A percentile compares a stretch with the other conserved stretches of the same genome.
phyloP scores from a whole-genome alignment of 2,329 filamentous ascomycete species.

The Cercospora canescens region DNA sequence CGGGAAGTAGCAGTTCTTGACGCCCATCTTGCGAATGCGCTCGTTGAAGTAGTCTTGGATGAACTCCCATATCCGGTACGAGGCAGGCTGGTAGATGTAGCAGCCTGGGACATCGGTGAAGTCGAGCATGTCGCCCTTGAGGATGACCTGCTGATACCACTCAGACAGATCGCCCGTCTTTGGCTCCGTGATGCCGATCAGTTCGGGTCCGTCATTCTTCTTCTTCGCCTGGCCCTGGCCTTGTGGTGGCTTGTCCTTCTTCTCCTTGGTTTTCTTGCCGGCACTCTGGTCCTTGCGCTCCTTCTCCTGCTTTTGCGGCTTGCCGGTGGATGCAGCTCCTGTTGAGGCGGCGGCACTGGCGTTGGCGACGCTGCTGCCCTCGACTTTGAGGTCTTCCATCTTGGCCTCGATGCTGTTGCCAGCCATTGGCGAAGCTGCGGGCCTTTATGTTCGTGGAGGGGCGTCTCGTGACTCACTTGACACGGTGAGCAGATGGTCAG shows the following conservation, averaged over 20 bases:
- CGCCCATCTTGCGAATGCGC: conserved; percentile 85
- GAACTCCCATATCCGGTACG: conserved; percentile 67
- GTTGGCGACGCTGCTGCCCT: conserved; percentile 15
- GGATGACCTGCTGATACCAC: conserved; percentile 97
- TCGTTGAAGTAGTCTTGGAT: conserved; percentile 60
- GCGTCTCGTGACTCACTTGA: conserved; percentile 2
- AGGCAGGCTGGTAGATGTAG: conserved; percentile 80
- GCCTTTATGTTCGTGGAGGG: neutral
- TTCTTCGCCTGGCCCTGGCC: conserved; percentile 32
- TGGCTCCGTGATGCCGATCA: conserved; percentile 84
- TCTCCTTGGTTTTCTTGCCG: conserved; percentile 29
- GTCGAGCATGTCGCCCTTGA: conserved; percentile 96
- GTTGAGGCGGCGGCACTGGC: conserved; percentile 13
- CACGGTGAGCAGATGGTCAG: neutral
- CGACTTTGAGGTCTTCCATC: conserved; percentile 32
- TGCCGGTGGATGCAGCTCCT: conserved; percentile 26
- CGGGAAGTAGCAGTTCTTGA: conserved; percentile 95
- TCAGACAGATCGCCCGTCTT: conserved; percentile 86
- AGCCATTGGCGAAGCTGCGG: conserved; percentile 17
- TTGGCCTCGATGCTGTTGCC: conserved; percentile 29
- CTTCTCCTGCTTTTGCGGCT: conserved; percentile 37
- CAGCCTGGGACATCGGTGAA: conserved; percentile 98
- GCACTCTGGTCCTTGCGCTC: conserved; percentile 37
- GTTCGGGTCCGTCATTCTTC: conserved; percentile 58
- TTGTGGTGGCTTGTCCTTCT: conserved; percentile 33